Evolutionary conservation across 805 yeast genomes (phyloP).

Genomic region (Komagataella mondaviorum): DNA sequence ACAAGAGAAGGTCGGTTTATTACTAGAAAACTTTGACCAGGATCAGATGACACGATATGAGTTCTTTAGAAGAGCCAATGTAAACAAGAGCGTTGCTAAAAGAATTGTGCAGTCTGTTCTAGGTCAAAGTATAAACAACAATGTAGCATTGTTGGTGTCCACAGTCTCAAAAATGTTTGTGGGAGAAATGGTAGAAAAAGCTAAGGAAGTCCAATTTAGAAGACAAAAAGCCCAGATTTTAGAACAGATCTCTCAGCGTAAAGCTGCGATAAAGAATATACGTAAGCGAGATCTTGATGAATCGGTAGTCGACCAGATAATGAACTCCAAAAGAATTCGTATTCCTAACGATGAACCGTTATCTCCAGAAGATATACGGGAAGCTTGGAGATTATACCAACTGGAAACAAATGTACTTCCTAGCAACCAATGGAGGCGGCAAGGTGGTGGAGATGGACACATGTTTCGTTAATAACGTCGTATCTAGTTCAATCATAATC

Average conservation of each 20-base stretch:
- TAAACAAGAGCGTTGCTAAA: slow-evolving; percentile 64
- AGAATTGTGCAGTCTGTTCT: slow-evolving; percentile 67
- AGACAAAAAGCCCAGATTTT: slow-evolving; percentile 28
- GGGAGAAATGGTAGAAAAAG: slow-evolving; percentile 82
- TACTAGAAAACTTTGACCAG: slow-evolving; percentile 63
- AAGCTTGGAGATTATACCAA: slow-evolving; percentile 74
- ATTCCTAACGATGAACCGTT: slow-evolving; percentile 37
- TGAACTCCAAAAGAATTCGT: background rate
- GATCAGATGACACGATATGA: slow-evolving; percentile 83
- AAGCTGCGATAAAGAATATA: slow-evolving; percentile 9
- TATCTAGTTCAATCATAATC: background rate
- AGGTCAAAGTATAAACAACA: slow-evolving; percentile 69
- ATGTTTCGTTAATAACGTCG: slow-evolving; percentile 39
- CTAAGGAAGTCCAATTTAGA: slow-evolving; percentile 54
- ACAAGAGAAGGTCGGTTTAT: slow-evolving; percentile 45
- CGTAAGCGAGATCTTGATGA: slow-evolving; percentile 26
- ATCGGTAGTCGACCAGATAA: slow-evolving; percentile 8
- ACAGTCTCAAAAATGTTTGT: slow-evolving; percentile 81
- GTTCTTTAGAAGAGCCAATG: slow-evolving; percentile 66
- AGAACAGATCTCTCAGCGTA: slow-evolving; percentile 12
- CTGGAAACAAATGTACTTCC: slow-evolving; percentile 54
- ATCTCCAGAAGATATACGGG: slow-evolving; percentile 73
- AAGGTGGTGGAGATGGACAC: slow-evolving; percentile 60
- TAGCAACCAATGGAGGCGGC: slow-evolving; percentile 50
- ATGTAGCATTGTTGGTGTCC: slow-evolving; percentile 67